Conservation (phyloP, 306 rosid species). For the Trifolium subterraneum region DNA sequence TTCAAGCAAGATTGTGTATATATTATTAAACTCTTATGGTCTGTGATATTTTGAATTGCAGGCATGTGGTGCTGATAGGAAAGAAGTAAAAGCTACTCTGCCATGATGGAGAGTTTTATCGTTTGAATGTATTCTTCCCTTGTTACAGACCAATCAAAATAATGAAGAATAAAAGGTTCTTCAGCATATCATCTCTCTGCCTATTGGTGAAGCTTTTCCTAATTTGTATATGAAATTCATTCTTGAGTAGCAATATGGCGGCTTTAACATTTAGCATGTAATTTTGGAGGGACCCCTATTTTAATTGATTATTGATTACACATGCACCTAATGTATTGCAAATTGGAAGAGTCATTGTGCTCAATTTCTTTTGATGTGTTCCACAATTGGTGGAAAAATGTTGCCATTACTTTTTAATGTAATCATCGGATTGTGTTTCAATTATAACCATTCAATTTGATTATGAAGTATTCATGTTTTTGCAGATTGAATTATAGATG, state of each 20-base stretch:
- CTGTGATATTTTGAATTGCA: conserved; percentile 47
- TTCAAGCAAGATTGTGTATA: background rate
- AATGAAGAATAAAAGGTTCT: conserved; percentile 53
- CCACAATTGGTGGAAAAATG: conserved; percentile 20
- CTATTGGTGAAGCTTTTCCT: conserved; percentile 35
- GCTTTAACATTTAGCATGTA: conserved; percentile 41
- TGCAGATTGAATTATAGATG: conserved; percentile 4
- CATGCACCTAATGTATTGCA: conserved; percentile 31
- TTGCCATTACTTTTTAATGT: conserved; percentile 18
- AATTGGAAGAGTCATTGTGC: conserved; percentile 42
- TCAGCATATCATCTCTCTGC: conserved; percentile 37
- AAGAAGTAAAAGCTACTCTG: conserved; percentile 69
- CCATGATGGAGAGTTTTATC: conserved; percentile 47
- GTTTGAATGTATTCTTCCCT: conserved; percentile 3
- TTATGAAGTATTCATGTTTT: conserved; percentile 3
- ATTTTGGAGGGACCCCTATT: conserved; percentile 45
- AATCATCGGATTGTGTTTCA: conserved; percentile 15
- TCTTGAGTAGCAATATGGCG: conserved; percentile 47
- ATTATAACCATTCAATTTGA: conserved; percentile 7
- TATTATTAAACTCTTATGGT: conserved; percentile 9
- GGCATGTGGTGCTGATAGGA: conserved; percentile 84
- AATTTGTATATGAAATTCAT: conserved; percentile 55
- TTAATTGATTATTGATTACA: conserved; percentile 38
- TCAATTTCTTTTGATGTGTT: conserved; percentile 11
- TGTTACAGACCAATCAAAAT: conserved; percentile 34